These are phyloP conservation scores for Penicillium frequentans DNA, from an alignment of 2,329 filamentous ascomycete genomes.

Conservation along the genomic window DNA sequence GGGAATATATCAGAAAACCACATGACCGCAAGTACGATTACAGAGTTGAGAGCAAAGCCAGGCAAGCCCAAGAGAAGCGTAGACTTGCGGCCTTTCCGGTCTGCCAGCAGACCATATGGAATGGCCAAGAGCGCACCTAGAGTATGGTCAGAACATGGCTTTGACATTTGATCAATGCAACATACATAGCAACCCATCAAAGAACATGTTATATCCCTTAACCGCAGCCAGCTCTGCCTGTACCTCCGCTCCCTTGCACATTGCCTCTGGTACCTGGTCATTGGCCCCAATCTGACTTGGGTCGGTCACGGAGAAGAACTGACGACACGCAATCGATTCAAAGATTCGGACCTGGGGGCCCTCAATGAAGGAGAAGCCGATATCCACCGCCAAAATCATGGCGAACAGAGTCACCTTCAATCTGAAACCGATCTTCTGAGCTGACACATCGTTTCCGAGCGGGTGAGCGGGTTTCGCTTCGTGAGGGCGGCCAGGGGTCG, in stretches of 20 bases:
- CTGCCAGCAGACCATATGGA: slow-evolving; percentile 52
- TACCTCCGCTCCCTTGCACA: slow-evolving; percentile 52
- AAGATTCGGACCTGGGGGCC: slow-evolving; percentile 50
- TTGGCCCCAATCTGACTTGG: slow-evolving; percentile 43
- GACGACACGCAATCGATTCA: slow-evolving; percentile 51
- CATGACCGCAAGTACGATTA: slow-evolving; percentile 34
- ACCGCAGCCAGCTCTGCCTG: slow-evolving; percentile 52
- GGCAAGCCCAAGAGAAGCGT: slow-evolving; percentile 45
- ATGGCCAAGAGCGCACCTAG: slow-evolving; percentile 48
- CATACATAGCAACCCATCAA: slow-evolving; percentile 45
- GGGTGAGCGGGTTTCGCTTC: slow-evolving; percentile 4
- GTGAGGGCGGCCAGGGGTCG: background rate
- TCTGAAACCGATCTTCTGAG: slow-evolving; percentile 32
- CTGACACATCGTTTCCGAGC: slow-evolving; percentile 9
- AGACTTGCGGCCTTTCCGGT: slow-evolving; percentile 49
- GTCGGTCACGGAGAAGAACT: slow-evolving; percentile 45
- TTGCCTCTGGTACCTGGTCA: slow-evolving; percentile 47
- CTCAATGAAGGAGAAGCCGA: slow-evolving; percentile 46
- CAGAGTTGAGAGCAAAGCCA: slow-evolving; percentile 40
- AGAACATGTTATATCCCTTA: slow-evolving; percentile 52
- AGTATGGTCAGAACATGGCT: slow-evolving; percentile 7
- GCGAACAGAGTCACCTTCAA: slow-evolving; percentile 44
- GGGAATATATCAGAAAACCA: slow-evolving; percentile 44
- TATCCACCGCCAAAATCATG: slow-evolving; percentile 45
- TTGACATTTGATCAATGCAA: background rate